Base-by-base conservation (phyloP, 2,329 filamentous ascomycete genomes). In the Ophiostoma quercus region DNA sequence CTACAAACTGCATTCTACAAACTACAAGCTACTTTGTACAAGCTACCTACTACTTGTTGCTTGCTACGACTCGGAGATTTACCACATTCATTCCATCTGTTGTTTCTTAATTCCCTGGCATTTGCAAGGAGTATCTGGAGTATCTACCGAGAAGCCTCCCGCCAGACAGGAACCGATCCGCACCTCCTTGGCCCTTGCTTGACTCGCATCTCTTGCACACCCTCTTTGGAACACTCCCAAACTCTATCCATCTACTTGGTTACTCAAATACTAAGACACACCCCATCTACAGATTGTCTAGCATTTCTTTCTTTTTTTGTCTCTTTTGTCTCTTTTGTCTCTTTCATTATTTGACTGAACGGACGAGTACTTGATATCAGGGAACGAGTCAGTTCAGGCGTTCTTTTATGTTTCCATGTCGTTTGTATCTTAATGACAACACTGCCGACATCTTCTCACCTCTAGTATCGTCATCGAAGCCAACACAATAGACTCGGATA, bases 161-260 rank as follows among this genome's bases (percentile, higher is more conserved):
- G 60, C 29, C 60, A 34, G 29, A n/a, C 32, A 63, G 32, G 29
- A 63, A 63, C 57, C 57, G 29, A 63, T 34, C 57, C 16, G 22
- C 57, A 29, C 16, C 51, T 25, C 51, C 51, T 57, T 25, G 51
- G 22, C 51, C 22, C 51, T 47, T 47, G 16, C 43, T 47, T 47
- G 43, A 47, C 51, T 57, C 22, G 51, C 51, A 57, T 25, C n/a
- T 57, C n/a, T 57, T 25, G n/a, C 51, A 57, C n/a, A 57, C 51
- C 51, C 22, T 57, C n/a, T 29, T 57, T 29, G 51, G 5, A 47
- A 47, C 43, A n/a, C 16, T 47, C 43, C 16, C 43, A 47, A 47
- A 47, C 43, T 47, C 43, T 47, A 47, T 47, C 7, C 16, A 47
- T 16, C 19, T 47, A 47, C 14, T 19, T 19, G 43, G 14, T 19